These are phyloP conservation scores for Boletus smithii DNA, from an alignment of 1,284 basidiomycete genomes.

Conservation along the genomic window DNA sequence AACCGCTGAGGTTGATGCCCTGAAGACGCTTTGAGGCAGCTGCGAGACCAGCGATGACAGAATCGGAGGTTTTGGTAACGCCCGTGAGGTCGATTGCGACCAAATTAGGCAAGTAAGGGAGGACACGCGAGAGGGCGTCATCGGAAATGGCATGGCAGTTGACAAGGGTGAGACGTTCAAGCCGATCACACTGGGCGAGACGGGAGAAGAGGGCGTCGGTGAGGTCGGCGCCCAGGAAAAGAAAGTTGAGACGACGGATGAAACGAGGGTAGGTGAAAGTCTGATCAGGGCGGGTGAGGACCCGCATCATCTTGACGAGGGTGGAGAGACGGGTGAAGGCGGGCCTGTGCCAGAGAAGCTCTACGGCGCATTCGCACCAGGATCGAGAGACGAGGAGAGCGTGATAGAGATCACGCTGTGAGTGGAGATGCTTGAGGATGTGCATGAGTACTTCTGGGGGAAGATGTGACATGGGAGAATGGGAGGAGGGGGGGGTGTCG, in stretches of 20 bases:
- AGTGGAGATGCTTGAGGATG: constrained; percentile 82
- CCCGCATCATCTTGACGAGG: constrained; percentile 74
- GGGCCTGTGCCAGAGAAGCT: constrained; percentile 94
- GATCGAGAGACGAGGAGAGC: constrained; percentile 82
- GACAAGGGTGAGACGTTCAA: constrained; percentile 91
- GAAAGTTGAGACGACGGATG: constrained; percentile 90
- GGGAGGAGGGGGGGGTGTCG: constrained; percentile 24
- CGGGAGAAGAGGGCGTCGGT: constrained; percentile 76
- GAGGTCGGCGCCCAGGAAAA: constrained; percentile 68
- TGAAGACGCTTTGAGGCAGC: constrained; percentile 75
- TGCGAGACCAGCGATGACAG: constrained; percentile 71
- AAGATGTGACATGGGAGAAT: constrained; percentile 56
- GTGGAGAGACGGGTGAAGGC: constrained; percentile 68
- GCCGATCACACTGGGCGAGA: constrained; percentile 73
- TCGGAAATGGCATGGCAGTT: constrained; percentile 77
- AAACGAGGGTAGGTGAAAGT: constrained; percentile 89
- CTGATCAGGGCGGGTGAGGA: constrained; percentile 57
- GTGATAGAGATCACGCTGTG: constrained; percentile 69
- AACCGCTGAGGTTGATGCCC: constrained; percentile 89
- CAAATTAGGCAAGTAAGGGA: constrained; percentile 71
- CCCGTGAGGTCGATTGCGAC: constrained; percentile 88
- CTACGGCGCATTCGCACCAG: constrained; percentile 96
- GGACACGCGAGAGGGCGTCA: constrained; percentile 62
- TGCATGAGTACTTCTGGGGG: constrained; percentile 94
- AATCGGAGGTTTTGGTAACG: constrained; percentile 67